Evolutionary conservation across 306 rosid genomes (phyloP).

Genomic region (Purshia tridentata): DNA sequence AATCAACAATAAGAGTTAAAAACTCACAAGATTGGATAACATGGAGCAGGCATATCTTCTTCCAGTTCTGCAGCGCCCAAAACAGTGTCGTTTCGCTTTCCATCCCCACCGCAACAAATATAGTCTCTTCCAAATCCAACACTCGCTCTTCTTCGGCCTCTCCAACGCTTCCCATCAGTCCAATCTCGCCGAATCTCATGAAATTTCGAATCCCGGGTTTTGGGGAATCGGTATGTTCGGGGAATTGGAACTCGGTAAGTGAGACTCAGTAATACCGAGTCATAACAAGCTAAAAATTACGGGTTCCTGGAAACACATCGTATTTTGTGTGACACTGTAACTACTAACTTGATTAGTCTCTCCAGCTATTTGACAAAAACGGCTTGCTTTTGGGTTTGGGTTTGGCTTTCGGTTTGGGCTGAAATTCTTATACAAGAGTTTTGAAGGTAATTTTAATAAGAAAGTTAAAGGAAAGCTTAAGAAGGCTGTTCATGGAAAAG

Average conservation of each 20-base stretch:
- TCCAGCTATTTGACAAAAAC: background rate
- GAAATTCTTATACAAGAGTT: background rate
- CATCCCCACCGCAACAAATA: constrained; percentile 77
- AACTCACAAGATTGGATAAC: constrained; percentile 60
- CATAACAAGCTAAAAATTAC: background rate
- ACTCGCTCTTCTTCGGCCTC: constrained; percentile 30
- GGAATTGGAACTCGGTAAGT: background rate
- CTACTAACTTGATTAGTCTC: background rate
- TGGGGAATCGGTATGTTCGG: background rate
- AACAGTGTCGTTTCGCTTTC: constrained; percentile 43
- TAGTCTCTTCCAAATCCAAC: constrained; percentile 51
- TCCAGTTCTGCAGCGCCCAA: constrained; percentile 62
- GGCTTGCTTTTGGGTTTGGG: too few relatives aligned
- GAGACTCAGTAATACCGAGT: constrained; percentile 13
- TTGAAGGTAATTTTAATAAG: background rate
- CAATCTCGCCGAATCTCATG: background rate
- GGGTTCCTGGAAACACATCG: background rate
- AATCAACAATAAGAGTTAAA: background rate
- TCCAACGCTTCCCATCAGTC: constrained; percentile 58
- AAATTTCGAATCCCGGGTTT: background rate
- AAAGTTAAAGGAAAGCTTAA: too few relatives aligned
- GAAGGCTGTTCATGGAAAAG: too few relatives aligned
- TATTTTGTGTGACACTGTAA: background rate
- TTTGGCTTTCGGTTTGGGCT: background rate
- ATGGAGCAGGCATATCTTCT: constrained; percentile 67